Evolutionary conservation across 495 filamentous ascomycete species (phyloP).

Genomic region (Penicillium mononematosum): DNA sequence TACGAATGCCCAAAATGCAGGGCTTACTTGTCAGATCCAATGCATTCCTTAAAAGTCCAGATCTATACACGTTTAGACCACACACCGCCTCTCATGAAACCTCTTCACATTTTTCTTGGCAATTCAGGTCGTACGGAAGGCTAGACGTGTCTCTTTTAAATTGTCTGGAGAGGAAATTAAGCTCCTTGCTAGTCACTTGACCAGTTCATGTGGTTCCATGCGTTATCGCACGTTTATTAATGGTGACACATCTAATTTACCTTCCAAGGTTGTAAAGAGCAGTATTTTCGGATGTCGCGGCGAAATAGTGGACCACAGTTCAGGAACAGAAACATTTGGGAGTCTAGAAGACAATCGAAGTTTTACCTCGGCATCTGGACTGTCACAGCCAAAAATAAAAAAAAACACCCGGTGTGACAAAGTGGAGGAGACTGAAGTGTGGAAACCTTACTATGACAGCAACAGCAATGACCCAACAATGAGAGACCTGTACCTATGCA

Average conservation of each 20-base stretch:
- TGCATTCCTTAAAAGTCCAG: no score
- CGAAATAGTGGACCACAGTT: neutral
- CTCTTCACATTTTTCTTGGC: neutral
- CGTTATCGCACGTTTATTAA: neutral
- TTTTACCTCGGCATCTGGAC: conserved; percentile 6
- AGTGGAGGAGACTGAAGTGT: neutral
- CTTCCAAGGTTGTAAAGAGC: no score
- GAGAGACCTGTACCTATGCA: neutral
- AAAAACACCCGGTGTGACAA: conserved; percentile 3
- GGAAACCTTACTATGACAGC: conserved; percentile 13
- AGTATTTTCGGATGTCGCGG: conserved; percentile 1
- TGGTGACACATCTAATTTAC: no score
- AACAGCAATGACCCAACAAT: neutral
- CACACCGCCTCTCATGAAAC: conserved; percentile 6
- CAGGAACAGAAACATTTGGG: neutral
- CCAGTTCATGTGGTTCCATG: conserved; percentile 15
- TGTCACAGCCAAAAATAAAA: neutral
- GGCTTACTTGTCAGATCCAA: neutral
- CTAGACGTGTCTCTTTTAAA: neutral
- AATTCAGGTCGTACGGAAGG: neutral
- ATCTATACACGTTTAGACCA: neutral
- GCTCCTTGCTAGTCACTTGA: conserved; percentile 23
- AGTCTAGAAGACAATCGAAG: conserved; percentile 4
- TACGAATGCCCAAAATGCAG: neutral
- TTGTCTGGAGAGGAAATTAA: conserved; percentile 1